These are phyloP conservation scores for Tylopilus vinaceipallidus DNA, from an alignment of 768 basidiomycete species.

Conservation along the genomic window DNA sequence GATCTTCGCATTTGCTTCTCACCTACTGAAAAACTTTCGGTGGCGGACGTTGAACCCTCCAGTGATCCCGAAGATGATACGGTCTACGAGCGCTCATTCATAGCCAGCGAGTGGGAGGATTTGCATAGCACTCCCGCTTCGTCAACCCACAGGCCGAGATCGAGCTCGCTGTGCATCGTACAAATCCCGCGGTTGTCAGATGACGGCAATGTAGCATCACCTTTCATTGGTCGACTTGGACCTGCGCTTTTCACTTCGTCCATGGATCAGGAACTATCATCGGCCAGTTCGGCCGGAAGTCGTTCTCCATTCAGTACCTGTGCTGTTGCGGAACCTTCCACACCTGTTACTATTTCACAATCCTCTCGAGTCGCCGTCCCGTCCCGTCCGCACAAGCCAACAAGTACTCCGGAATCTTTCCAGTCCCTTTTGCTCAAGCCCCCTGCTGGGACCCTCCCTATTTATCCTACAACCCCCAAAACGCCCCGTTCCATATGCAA, in stretches of 20 bases:
- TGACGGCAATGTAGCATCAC: conserved; percentile 5
- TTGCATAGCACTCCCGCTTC: conserved; percentile 9
- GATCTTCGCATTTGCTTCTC: conserved; percentile 39
- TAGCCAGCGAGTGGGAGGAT: conserved; percentile 2
- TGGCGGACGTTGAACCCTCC: conserved; percentile 20
- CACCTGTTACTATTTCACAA: conserved; percentile 24
- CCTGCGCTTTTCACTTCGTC: conserved; percentile 27
- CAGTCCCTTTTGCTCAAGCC: conserved; percentile 30
- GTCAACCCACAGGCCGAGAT: conserved; percentile 3
- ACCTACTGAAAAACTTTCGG: not conserved
- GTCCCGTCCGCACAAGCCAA: conserved; percentile 37
- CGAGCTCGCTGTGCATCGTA: conserved; percentile 3
- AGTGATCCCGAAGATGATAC: conserved; percentile 23
- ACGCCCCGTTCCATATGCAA: conserved; percentile 32
- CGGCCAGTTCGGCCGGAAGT: conserved; percentile 1
- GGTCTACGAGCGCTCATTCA: conserved; percentile 2
- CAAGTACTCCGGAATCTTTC: conserved; percentile 30
- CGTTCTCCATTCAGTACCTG: conserved; percentile 4
- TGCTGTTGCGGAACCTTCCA: conserved; percentile 22
- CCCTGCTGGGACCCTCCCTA: conserved; percentile 26
- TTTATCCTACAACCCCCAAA: conserved; percentile 27
- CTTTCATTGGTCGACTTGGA: conserved; percentile 27
- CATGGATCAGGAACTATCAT: not conserved
- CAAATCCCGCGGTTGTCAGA: not conserved
- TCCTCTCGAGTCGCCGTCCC: conserved; percentile 30